Conservation (phyloP, 495 filamentous ascomycete genomes). For the Neurospora pannonica region DNA sequence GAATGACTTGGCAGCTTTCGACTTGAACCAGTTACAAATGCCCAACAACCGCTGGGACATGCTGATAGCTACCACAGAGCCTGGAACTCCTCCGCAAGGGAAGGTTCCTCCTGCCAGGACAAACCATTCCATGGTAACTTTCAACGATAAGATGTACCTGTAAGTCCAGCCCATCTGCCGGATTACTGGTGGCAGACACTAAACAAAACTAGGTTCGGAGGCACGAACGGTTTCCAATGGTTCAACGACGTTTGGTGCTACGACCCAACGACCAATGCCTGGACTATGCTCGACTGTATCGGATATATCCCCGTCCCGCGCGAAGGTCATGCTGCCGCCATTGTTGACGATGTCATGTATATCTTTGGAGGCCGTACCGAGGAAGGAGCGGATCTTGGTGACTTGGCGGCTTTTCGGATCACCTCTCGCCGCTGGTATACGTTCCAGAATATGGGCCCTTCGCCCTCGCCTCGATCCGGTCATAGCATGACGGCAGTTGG, state of each 20-base stretch:
- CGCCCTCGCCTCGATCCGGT: conserved; percentile 84
- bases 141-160: conserved; percentile 87
- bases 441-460: conserved; percentile 98
- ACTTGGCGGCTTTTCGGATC: conserved; percentile 92
- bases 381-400: conserved; percentile 82
- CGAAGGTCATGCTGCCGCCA: conserved; percentile 87
- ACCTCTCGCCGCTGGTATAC: conserved; percentile 91
- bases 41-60: conserved; percentile 89
- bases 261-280: conserved; percentile 70
- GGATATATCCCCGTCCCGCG: conserved; percentile 90
- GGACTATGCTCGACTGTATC: conserved; percentile 87
- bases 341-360: conserved; percentile 98
- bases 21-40: conserved; percentile 85
- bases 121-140: conserved; percentile 90
- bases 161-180: conserved; percentile 38
- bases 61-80: conserved; percentile 66
- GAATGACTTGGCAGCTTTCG: conserved; percentile 95
- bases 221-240: conserved; percentile 89
- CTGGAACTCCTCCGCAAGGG: conserved; percentile 51
- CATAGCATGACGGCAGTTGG: conserved; percentile 96
- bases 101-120: conserved; percentile 85
- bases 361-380: conserved; percentile 96
- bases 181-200: background rate
- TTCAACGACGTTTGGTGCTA: conserved; percentile 99
- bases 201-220: conserved; percentile 62